Evolutionary conservation across 1,139 yeast species (phyloP).

Genomic region (Sugiyamaella novakii): DNA sequence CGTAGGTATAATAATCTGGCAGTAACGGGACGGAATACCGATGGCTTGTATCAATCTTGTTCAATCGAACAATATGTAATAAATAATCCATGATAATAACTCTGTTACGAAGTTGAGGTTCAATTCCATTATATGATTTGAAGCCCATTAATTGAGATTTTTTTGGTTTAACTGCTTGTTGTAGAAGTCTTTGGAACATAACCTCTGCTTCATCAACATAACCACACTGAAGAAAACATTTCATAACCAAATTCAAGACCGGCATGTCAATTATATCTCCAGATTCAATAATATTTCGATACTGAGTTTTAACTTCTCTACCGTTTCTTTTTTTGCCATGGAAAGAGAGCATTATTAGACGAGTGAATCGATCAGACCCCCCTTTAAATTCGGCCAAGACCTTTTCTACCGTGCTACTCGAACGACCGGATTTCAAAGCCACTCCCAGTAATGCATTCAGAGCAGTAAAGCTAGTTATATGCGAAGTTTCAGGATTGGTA

Average conservation of each 20-base stretch:
- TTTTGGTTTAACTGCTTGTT: neutral
- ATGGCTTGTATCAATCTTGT: neutral
- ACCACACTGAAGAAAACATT: slow-evolving; percentile 23
- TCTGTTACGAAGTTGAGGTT: slow-evolving; percentile 20
- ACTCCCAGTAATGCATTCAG: slow-evolving; percentile 28
- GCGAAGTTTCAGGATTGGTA: too few species aligned
- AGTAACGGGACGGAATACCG: slow-evolving; percentile 25
- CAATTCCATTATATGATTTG: neutral
- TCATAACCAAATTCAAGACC: slow-evolving; percentile 22
- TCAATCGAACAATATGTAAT: slow-evolving; percentile 12
- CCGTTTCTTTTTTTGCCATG: slow-evolving; percentile 24
- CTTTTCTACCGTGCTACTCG: slow-evolving; percentile 19
- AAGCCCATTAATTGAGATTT: slow-evolving; percentile 6
- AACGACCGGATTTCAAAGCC: slow-evolving; percentile 24
- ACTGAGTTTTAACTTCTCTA: slow-evolving; percentile 24
- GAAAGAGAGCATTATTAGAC: slow-evolving; percentile 27
- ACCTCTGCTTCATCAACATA: slow-evolving; percentile 24
- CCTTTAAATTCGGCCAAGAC: slow-evolving; percentile 23
- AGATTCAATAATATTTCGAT: slow-evolving; percentile 12
- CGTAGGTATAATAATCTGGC: slow-evolving; percentile 26
- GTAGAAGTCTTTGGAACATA: slow-evolving; percentile 13
- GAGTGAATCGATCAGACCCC: slow-evolving; percentile 29
- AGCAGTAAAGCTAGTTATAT: slow-evolving; percentile 17
- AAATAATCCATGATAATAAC: slow-evolving; percentile 27
- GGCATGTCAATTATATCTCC: slow-evolving; percentile 19